Conservation (phyloP, 192 early-diverging fungal genomes). For the Diversispora eburnea region DNA sequence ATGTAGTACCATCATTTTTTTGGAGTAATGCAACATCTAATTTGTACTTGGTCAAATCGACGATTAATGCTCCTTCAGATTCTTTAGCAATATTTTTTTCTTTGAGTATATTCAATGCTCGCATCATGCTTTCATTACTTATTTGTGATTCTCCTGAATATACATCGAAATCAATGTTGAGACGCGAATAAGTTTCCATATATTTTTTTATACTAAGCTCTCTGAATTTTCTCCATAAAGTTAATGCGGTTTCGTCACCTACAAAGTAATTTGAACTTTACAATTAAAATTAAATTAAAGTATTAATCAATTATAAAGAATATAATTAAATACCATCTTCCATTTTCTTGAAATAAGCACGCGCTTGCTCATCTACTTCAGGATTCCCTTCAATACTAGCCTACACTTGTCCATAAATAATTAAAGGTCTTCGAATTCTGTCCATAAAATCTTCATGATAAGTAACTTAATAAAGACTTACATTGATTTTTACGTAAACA, state of each 20-base stretch:
- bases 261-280: neutral
- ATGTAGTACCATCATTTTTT: constrained; percentile 87
- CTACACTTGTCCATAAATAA: constrained; percentile 31
- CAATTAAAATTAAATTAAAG: neutral
- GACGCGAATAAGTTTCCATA: constrained; percentile 83
- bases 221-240: constrained; percentile 85
- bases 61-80: constrained; percentile 79
- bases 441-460: neutral
- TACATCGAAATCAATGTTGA: constrained; percentile 90
- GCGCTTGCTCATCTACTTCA: constrained; percentile 76
- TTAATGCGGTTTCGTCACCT: constrained; percentile 68
- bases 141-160: constrained; percentile 97
- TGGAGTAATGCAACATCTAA: constrained; percentile 79
- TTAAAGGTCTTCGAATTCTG: neutral
- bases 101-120: constrained; percentile 66
- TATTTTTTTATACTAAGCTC: constrained; percentile 89
- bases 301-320: neutral
- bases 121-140: constrained; percentile 58
- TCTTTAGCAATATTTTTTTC: constrained; percentile 68
- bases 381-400: constrained; percentile 61
- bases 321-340: constrained; percentile 62
- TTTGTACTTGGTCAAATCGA: constrained; percentile 82
- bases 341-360: constrained; percentile 91
- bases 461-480: constrained; percentile 33
- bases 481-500: constrained; percentile 88